phyloP scores from a whole-genome alignment of 441 rosid species.

The Gossypium schwendimanii region DNA sequence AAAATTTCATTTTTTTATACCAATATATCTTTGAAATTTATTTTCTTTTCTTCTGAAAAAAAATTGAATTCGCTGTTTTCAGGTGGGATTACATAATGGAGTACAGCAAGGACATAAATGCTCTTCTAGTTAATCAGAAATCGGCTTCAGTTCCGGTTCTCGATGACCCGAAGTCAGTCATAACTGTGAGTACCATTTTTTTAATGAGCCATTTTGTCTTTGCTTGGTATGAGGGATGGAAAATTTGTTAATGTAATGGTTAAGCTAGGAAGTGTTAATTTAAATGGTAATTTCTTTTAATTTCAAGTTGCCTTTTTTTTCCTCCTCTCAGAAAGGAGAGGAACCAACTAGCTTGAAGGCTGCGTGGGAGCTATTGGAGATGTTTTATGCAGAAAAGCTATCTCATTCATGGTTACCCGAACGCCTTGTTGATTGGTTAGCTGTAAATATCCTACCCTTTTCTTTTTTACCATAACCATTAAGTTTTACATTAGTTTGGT shows the following conservation, averaged over 20 bases:
- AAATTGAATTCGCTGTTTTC: background rate
- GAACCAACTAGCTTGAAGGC: slow-evolving; percentile 68
- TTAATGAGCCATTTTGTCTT: background rate
- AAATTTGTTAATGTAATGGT: background rate
- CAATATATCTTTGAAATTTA: background rate
- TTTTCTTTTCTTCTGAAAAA: background rate
- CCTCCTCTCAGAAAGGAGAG: slow-evolving; percentile 33
- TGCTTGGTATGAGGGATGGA: background rate
- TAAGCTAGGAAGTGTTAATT: background rate
- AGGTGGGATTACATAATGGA: slow-evolving; percentile 95
- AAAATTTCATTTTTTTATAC: background rate
- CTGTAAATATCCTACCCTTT: slow-evolving; percentile 49
- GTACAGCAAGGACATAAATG: slow-evolving; percentile 67
- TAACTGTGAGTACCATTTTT: slow-evolving; percentile 37
- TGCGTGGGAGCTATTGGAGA: slow-evolving; percentile 94
- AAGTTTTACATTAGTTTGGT: background rate
- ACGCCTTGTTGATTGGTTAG: slow-evolving; percentile 79
- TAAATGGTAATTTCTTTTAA: background rate
- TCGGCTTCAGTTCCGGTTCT: slow-evolving; percentile 30
- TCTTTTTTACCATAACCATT: slow-evolving; percentile 5
- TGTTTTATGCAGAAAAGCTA: slow-evolving; percentile 68
- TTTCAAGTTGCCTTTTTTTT: background rate
- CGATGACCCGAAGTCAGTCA: slow-evolving; percentile 53
- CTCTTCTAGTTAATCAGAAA: slow-evolving; percentile 51
- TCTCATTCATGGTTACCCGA: slow-evolving; percentile 79